Base-by-base conservation (phyloP, 176 grass and related monocot genomes). In the Carex littledalei region DNA sequence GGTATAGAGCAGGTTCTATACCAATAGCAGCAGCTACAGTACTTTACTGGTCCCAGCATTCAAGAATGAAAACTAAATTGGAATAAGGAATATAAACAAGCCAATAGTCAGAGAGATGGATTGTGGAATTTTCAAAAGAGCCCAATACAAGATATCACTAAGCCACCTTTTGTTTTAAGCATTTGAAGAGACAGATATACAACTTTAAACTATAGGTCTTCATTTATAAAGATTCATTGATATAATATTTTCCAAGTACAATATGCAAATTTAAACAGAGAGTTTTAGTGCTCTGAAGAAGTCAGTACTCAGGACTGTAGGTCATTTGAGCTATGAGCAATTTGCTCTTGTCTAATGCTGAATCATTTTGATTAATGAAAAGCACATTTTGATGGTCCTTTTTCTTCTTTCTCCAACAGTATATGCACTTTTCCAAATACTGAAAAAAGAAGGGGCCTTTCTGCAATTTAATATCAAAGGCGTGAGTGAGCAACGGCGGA, bases 391-490 rank as follows among this genome's bases (percentile, higher is more conserved):
- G 35, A 17, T 39, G 34, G 35, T 43, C 67, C 9, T 45, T 73
- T 73, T 22, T 24, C n/a, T 73, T 73, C 39, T 21, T 21, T 68
- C 32, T 39, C 18, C 5, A n/a, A 31, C 43, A 76, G 12, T 22
- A 14, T 7, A 76, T 47, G 22, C 24, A 31, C 34, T 39, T 70
- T 17, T 18, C 12, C 74, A 78, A 78, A 55, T 55, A 17, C 3
- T 63, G 8, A 47, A 60, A 63, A 18, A 18, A 9, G 5, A 57
- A 16, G 37, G 73, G 60, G 20, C 5, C 34, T 62, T 81, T 81
- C 6, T 41, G 60, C 32, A 81, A 81, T 81, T 81, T 50, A n/a
- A 82, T 58, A n/a, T 82, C 47, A 87, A 35, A 87, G 41, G 77
- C 74, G 78, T 43, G 63, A 80, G 10, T 87, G 64, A 20, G 74